Base-by-base conservation (phyloP, 306 rosid genomes). In the Amphicarpaea edgeworthii region DNA sequence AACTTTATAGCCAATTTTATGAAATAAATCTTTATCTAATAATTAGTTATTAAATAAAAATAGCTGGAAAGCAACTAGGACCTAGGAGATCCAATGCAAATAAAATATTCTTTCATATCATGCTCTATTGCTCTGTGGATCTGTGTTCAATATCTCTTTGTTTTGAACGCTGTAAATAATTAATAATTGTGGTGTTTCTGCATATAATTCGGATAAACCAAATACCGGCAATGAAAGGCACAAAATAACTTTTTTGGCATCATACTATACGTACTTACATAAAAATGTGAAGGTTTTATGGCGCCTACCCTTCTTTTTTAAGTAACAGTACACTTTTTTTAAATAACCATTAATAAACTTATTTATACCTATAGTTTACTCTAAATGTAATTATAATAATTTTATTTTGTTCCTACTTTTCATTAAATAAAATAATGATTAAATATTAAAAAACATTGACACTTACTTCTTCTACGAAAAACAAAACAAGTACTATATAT, bases 141-240 rank as follows among this genome's bases (percentile, higher is more conserved):
- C n/a, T n/a, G n/a, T n/a, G n/a, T n/a, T n/a, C n/a, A n/a, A n/a
- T n/a, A 26, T 28, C 32, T 28, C 32, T 28, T 28, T 2, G 2
- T 1, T 34, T 12, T 24, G 0, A 24, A 17, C 23, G 24, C 16
- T 37, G 54, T 38, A 54, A 72, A 38, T 23, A 30, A 30, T 38
- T 38, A 49, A 30, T 16, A 50, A 51, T 51, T 17, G 1, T 19
- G 3, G 3, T 34, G 16, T 17, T 19, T 70, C n/a, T 12, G 34
- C 28, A 16, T 3, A 55, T 55, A 54, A 21, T 23, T 55, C 40
- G n/a, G 12, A 71, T 15, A 40, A 24, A 47, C 58, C 43, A 73
- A 73, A 38, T 23, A 21, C 32, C 32, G 65, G 54, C 26, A 54
- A 55, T 12, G 66, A 72, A 72, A 55, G 68, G 42, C 67, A 72